Evolutionary conservation across 2,329 filamentous ascomycete genomes (phyloP), one percentile per base, ranked within the genome.

Genomic region (Cladosporium halotolerans): DNA sequence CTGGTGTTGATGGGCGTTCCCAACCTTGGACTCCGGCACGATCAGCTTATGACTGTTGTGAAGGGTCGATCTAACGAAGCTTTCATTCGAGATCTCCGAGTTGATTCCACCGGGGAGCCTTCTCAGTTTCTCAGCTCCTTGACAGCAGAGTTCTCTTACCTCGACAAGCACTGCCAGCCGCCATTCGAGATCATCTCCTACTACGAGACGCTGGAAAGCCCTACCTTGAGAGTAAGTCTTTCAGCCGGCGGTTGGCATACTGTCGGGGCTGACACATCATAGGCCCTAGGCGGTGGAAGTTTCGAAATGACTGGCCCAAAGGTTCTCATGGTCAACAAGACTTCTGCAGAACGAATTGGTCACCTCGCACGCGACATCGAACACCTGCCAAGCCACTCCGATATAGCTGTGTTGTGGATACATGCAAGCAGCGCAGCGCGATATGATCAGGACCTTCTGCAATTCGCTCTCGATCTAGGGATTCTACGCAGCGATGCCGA

Each of bases 1-100:
- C 34, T 48, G 9, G 19, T 48, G 14, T 48, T 48, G 23, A 16
- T 48, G 45, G 45, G 45, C 32, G 45, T 48, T 11, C 45, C 45
- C 16, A 48, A 48, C 14, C 10, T 48, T 3, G 45, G 45, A 5
- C 14, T 48, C 33, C 38, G n/a, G 32, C 45, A 40, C 23, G 28
- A 14, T 10, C 45, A 48, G 45, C 45, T 48, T 6, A 18, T 39
- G 45, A 40, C 45, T 40, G 34, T 48, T 3, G 45, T 48, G 11
- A 48, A n/a, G n/a, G 45, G 45, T 31, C 45, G 16, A 34, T 11
- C 14, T 6, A 48, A 40, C n/a, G 19, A 48, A 34, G 8, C 3
- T 48, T 40, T 48, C 18, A 16, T 48, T 11, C 13, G 14, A 6
- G 45, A 48, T 14, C 23, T 52, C 31, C 36, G 44, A 19, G 40